A percentile compares a stretch with the other conserved stretches of the same genome.
These are phyloP conservation scores for Aspergillus eucalypticola DNA, from an alignment of 2,329 filamentous ascomycete species.

Conservation along the genomic window DNA sequence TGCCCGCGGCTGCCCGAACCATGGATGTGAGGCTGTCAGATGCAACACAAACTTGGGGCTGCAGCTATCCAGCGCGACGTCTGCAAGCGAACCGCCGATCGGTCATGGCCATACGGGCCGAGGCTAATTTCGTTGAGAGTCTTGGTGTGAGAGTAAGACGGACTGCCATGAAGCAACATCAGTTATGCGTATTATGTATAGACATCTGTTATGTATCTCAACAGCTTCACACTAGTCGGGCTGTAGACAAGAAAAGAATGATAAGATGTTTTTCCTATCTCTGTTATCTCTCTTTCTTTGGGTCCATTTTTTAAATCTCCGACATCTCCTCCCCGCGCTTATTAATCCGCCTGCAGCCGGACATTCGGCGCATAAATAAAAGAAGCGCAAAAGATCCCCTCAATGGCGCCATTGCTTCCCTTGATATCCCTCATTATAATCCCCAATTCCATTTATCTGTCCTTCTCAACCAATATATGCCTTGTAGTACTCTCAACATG, in stretches of 20 bases:
- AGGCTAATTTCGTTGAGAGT: too few species aligned
- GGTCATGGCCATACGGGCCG: too few species aligned
- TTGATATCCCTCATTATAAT: neutral
- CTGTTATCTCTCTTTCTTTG: neutral
- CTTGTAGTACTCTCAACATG: slow-evolving; percentile 18
- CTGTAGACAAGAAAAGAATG: neutral
- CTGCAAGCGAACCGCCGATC: too few species aligned
- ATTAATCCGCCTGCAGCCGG: neutral
- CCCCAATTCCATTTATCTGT: neutral
- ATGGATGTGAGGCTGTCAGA: neutral
- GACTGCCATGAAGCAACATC: too few species aligned
- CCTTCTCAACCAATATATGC: neutral
- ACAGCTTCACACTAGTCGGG: too few species aligned
- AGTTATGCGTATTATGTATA: too few species aligned
- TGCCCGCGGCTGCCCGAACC: neutral
- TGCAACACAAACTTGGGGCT: neutral
- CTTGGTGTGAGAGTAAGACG: too few species aligned
- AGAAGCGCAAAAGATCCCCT: neutral
- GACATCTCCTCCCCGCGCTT: neutral
- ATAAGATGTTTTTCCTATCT: neutral
- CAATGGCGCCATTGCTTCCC: neutral
- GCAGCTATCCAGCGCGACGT: too few species aligned
- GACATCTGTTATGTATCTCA: too few species aligned
- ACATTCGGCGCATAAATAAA: neutral
- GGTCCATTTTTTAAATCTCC: neutral